Evolutionary conservation across 257 asterid species (phyloP).

Genomic region (Marsdenia floribunda): DNA sequence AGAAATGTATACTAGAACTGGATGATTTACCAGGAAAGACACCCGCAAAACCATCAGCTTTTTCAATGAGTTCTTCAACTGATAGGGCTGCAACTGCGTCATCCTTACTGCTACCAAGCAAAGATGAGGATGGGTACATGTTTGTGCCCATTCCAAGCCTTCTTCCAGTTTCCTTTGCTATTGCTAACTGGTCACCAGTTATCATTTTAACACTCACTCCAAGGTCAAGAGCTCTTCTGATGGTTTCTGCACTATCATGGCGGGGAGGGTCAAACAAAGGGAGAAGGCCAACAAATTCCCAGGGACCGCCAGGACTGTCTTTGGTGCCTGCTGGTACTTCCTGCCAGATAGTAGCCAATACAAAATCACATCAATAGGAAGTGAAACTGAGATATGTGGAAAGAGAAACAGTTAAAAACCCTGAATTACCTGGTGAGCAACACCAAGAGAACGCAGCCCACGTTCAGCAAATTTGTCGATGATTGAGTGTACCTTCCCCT

Average conservation of each 20-base stretch:
- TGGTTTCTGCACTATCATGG: conserved; percentile 79
- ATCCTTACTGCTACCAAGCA: conserved; percentile 28
- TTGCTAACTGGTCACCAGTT: conserved; percentile 50
- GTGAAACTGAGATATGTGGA: background rate
- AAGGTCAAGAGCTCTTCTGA: conserved; percentile 57
- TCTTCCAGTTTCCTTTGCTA: conserved; percentile 40
- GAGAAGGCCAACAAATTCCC: conserved; percentile 62
- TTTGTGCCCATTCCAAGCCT: conserved; percentile 42
- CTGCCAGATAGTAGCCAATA: conserved; percentile 1
- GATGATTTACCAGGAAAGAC: conserved; percentile 32
- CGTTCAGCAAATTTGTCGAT: conserved; percentile 38
- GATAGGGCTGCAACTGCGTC: conserved; percentile 20
- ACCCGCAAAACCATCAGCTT: conserved; percentile 42
- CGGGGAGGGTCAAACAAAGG: conserved; percentile 87
- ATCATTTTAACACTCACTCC: conserved; percentile 90
- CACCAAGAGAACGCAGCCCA: conserved; percentile 36
- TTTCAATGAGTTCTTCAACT: conserved; percentile 33
- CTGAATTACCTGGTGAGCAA: conserved; percentile 28
- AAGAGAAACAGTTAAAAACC: background rate
- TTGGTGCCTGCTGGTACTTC: conserved; percentile 57
- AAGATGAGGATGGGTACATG: conserved; percentile 38
- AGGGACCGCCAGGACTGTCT: conserved; percentile 64
- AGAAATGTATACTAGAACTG: conserved; percentile 7
- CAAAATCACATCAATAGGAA: background rate
- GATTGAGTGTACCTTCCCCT: conserved; percentile 25